A percentile compares a stretch with the other conserved stretches of the same genome.
phyloP scores from a whole-genome alignment of 305 asterid genomes.

The Plantago coronopus region DNA sequence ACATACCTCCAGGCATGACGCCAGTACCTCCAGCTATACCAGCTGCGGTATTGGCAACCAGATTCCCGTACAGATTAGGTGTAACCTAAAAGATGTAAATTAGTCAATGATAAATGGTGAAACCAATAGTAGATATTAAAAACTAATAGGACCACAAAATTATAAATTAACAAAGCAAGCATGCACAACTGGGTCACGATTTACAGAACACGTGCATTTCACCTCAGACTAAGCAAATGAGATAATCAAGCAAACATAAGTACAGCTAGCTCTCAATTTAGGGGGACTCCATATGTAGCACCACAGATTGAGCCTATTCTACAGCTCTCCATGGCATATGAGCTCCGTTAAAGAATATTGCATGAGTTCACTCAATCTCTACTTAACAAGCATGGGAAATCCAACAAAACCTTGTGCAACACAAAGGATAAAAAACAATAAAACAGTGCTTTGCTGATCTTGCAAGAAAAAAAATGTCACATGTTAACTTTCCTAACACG shows the following conservation, averaged over 20 bases:
- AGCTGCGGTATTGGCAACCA: slow-evolving; percentile 90
- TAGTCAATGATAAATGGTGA: slow-evolving; percentile 9
- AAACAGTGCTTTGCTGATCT: too few relatives aligned
- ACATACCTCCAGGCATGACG: slow-evolving; percentile 97
- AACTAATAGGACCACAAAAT: neutral
- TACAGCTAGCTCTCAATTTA: too few relatives aligned
- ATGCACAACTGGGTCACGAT: too few relatives aligned
- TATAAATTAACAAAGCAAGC: neutral
- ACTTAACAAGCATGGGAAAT: neutral
- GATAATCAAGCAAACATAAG: neutral
- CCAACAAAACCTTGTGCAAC: neutral
- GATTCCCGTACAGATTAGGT: slow-evolving; percentile 92
- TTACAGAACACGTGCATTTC: too few relatives aligned
- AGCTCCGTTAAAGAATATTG: neutral
- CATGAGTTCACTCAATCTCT: neutral
- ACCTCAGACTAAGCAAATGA: too few relatives aligned
- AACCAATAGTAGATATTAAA: slow-evolving; percentile 1
- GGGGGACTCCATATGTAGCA: too few relatives aligned
- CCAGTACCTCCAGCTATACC: slow-evolving; percentile 99
- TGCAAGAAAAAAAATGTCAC: too few relatives aligned
- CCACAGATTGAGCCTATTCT: neutral
- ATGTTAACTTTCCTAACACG: neutral
- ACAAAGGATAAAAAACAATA: neutral
- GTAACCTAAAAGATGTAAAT: slow-evolving; percentile 58
- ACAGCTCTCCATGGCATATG: neutral